A percentile compares a stretch with the other conserved stretches of the same genome.
Evolutionary conservation across 768 basidiomycete species (phyloP).

Genomic region (Suillus brevipes): DNA sequence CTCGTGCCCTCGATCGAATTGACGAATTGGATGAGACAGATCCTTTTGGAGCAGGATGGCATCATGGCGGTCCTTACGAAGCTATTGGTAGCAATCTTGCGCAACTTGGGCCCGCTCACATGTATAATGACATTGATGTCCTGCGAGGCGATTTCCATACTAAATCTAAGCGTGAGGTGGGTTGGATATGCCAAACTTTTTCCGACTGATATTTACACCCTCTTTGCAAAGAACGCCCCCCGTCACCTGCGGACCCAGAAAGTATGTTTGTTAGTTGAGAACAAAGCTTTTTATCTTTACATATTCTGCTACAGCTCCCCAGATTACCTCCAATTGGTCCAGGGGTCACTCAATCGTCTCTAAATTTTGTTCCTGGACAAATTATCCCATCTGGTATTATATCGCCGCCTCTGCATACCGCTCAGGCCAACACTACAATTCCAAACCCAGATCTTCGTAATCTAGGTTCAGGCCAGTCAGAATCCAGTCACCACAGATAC

Average conservation of each 20-base stretch:
- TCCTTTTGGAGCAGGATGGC: slow-evolving; percentile 61
- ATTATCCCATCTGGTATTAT: slow-evolving; percentile 37
- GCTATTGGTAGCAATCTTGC: slow-evolving; percentile 40
- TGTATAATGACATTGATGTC: slow-evolving; percentile 4
- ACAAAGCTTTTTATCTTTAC: slow-evolving; percentile 13
- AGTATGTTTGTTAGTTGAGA: slow-evolving; percentile 18
- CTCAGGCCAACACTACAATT: slow-evolving; percentile 2
- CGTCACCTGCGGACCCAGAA: slow-evolving; percentile 16
- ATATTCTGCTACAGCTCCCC: slow-evolving; percentile 13
- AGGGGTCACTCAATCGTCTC: slow-evolving; percentile 37
- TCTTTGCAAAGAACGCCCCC: slow-evolving; percentile 16
- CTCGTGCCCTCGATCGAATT: slow-evolving; percentile 57
- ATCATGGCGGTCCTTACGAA: slow-evolving; percentile 79
- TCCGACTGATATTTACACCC: slow-evolving; percentile 10
- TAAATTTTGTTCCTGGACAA: slow-evolving; percentile 57
- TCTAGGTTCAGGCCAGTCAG: slow-evolving; percentile 2
- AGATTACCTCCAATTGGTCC: neutral
- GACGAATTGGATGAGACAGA: slow-evolving; percentile 79
- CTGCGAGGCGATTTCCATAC: slow-evolving; percentile 6
- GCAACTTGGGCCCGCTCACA: slow-evolving; percentile 14
- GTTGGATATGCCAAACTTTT: slow-evolving; percentile 14
- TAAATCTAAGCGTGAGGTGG: slow-evolving; percentile 21
- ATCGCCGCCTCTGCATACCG: neutral
- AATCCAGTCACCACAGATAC: slow-evolving; percentile 15
- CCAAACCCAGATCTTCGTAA: slow-evolving; percentile 11